phyloP scores from a whole-genome alignment of 345 rosid genomes.

The Aegle marmelos region DNA sequence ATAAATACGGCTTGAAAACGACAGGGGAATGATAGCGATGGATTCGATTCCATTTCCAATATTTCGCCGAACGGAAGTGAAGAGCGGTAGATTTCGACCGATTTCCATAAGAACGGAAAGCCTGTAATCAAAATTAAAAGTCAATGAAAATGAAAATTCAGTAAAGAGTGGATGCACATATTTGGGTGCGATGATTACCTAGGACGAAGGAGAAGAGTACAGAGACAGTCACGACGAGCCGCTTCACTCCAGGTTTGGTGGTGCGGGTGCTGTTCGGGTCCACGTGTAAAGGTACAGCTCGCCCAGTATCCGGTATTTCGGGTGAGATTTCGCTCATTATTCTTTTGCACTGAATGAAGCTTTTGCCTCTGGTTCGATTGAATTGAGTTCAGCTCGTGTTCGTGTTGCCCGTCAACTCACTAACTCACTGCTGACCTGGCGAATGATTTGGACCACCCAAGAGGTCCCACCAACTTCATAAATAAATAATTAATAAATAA shows the following conservation, averaged over 20 bases:
- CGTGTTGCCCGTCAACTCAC: no score
- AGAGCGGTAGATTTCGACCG: slow-evolving; percentile 90
- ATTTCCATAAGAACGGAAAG: slow-evolving; percentile 75
- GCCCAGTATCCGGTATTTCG: slow-evolving; percentile 4
- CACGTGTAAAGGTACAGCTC: slow-evolving; percentile 19
- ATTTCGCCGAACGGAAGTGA: slow-evolving; percentile 81
- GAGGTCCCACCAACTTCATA: no score
- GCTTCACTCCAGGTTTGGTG: slow-evolving; percentile 72
- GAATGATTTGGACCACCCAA: no score
- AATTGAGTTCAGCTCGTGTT: no score
- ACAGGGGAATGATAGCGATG: slow-evolving; percentile 53
- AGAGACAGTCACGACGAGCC: slow-evolving; percentile 63
- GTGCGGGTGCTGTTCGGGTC: slow-evolving; percentile 58
- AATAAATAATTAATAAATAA: no score
- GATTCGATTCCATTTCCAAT: slow-evolving; percentile 52
- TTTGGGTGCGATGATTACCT: slow-evolving; percentile 26
- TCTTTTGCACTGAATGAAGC: background rate
- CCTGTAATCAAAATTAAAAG: slow-evolving; percentile 33
- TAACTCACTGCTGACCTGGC: no score
- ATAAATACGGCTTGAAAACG: slow-evolving; percentile 62
- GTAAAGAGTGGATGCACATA: background rate
- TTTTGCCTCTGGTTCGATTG: background rate
- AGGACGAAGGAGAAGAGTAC: slow-evolving; percentile 75
- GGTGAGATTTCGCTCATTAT: slow-evolving; percentile 47
- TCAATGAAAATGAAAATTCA: background rate